Conservation (phyloP, 768 basidiomycete species). For the Glaciozyma martinii region DNA sequence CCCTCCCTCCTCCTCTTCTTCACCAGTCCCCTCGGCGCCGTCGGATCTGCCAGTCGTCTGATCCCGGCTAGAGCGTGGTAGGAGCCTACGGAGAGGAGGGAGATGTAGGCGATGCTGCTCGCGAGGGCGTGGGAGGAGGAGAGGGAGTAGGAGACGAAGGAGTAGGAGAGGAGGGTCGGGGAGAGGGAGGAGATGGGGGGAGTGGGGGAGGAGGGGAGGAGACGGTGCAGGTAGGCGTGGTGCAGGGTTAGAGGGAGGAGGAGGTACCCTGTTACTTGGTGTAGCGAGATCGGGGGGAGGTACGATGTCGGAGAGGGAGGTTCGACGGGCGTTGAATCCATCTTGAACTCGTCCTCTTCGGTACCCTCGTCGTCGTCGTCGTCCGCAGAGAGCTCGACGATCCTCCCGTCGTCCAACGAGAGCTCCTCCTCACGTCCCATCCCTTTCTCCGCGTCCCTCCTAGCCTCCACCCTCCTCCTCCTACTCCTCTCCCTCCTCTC, state of each 20-base stretch:
- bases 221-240: conserved; percentile 31
- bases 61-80: conserved; percentile 32
- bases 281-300: conserved; percentile 1
- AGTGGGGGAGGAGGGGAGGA: conserved; percentile 24
- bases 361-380: background rate
- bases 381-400: background rate
- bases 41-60: conserved; percentile 15
- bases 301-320: background rate
- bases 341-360: conserved; percentile 2
- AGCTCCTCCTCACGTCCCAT: background rate
- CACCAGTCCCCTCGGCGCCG: conserved; percentile 11
- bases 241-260: conserved; percentile 24
- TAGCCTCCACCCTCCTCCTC: conserved; percentile 6
- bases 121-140: conserved; percentile 5
- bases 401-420: background rate
- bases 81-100: conserved; percentile 11
- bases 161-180: conserved; percentile 31
- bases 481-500: conserved; percentile 21
- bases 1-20: conserved; percentile 5
- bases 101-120: conserved; percentile 12
- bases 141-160: conserved; percentile 29
- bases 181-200: conserved; percentile 28
- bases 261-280: conserved; percentile 29
- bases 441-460: conserved; percentile 1
- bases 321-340: background rate